Evolutionary conservation across 2,329 filamentous ascomycete genomes (phyloP), one percentile per base, ranked within the genome.

Genomic region (Aspergillus vadensis): DNA sequence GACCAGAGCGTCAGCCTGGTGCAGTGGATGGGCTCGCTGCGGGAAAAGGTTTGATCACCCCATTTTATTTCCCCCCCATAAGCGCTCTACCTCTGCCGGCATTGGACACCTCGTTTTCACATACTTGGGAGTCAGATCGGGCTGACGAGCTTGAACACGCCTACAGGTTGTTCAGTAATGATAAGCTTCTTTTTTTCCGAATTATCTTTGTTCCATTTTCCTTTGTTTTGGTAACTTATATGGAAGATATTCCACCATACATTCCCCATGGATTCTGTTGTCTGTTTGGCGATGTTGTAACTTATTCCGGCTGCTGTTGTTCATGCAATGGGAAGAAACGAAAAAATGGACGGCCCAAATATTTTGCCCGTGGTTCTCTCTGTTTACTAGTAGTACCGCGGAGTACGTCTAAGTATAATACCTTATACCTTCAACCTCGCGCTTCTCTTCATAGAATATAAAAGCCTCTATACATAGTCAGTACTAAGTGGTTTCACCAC

Each of bases 1-100:
- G 95, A 99, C 75, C 92, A 97, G 80, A 90, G 92, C 53, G 88
- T 96, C 79, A 96, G 93, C 74, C 88, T 95, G 72, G 89, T 89
- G 70, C 94, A 98, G 79, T 99, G 92, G 89, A 89, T 98, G 83
- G 92, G 92, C 59, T 88, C 86, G 71, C 79, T 99, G 77, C 86
- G 94, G 78, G 95, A 98, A 83, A 99, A 98, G 91, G 95, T 97
- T 77, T 79, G 83, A 68, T 48, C 47, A 43, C 58, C 51, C 65
- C 62, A 19, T 57, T 67, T 67, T 57, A 47, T 15, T 15, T 36
- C 4, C 32, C 32, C 30, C 32, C 32, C 12, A 36, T 52, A 60
- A 53, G 56, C 51, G 55, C 9, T 58, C 44, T 58, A 55, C 56
- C 54, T 56, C 38, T 32, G 59, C 55, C 48, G 50, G 59, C 58